Evolutionary conservation across 768 basidiomycete species (phyloP).

Genomic region (Pleurotus salmoneostramineus): DNA sequence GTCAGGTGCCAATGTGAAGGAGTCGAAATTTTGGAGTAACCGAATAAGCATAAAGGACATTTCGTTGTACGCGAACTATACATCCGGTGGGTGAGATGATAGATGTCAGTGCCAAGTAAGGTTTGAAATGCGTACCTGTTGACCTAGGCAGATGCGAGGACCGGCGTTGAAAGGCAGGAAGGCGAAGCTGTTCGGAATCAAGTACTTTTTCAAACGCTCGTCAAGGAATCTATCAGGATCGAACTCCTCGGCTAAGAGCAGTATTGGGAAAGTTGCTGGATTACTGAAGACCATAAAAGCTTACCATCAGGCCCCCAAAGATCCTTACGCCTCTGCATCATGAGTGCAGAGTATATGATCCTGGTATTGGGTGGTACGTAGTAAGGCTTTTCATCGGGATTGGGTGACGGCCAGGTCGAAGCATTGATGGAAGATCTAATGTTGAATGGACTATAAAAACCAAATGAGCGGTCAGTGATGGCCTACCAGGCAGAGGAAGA

Average conservation of each 20-base stretch:
- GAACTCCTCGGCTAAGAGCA: constrained; percentile 31
- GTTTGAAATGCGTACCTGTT: constrained; percentile 13
- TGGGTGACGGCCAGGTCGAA: neutral
- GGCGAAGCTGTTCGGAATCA: constrained; percentile 35
- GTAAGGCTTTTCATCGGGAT: constrained; percentile 5
- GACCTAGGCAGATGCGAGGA: constrained; percentile 3
- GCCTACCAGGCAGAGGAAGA: neutral
- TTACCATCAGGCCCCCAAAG: constrained; percentile 41
- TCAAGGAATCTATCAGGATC: constrained; percentile 54
- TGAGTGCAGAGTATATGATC: constrained; percentile 13
- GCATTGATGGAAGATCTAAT: neutral
- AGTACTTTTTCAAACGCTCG: constrained; percentile 30
- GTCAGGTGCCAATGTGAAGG: constrained; percentile 24
- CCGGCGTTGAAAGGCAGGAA: constrained; percentile 41
- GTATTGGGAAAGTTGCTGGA: neutral
- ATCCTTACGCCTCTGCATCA: constrained; percentile 21
- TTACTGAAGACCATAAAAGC: neutral
- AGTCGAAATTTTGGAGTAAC: constrained; percentile 34
- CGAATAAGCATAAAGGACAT: constrained; percentile 46
- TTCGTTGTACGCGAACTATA: constrained; percentile 40
- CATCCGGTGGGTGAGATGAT: neutral
- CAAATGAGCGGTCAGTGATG: neutral
- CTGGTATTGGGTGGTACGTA: constrained; percentile 11
- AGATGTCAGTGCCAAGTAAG: neutral
- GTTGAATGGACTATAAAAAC: neutral